These are phyloP conservation scores for Tolypocladium guangdongense DNA, from an alignment of 2,329 filamentous ascomycete genomes.

Conservation along the genomic window DNA sequence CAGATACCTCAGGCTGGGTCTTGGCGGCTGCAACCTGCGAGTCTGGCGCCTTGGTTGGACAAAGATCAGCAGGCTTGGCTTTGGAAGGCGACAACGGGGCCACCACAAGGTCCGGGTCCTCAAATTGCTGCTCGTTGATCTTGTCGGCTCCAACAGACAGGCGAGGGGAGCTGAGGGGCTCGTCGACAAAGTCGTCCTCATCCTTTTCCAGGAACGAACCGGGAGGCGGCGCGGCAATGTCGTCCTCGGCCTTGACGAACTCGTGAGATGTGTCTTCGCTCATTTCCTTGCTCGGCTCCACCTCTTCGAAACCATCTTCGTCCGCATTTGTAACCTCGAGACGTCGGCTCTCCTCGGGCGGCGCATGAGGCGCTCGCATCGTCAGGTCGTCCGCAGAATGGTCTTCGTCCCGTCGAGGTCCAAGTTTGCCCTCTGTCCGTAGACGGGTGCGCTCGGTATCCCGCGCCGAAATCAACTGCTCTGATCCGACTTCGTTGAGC, in stretches of 20 bases:
- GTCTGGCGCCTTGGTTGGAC: neutral
- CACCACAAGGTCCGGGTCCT: constrained; percentile 46
- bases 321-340: constrained; percentile 71
- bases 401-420: constrained; percentile 26
- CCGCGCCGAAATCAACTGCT: constrained; percentile 70
- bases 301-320: constrained; percentile 91
- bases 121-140: constrained; percentile 37
- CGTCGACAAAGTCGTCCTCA: constrained; percentile 68
- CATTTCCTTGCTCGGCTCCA: constrained; percentile 57
- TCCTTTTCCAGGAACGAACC: constrained; percentile 34
- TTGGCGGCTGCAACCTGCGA: neutral
- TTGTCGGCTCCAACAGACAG: constrained; percentile 52
- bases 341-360: constrained; percentile 52
- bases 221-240: constrained; percentile 25
- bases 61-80: constrained; percentile 10
- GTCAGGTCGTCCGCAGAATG: constrained; percentile 45
- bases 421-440: constrained; percentile 63
- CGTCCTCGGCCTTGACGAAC: constrained; percentile 49
- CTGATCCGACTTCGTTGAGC: constrained; percentile 81
- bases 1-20: neutral
- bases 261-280: constrained; percentile 63
- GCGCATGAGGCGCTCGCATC: constrained; percentile 41
- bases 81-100: constrained; percentile 45
- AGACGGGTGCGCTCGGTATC: constrained; percentile 75
- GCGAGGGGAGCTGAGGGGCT: constrained; percentile 59